Evolutionary conservation across 345 rosid genomes (phyloP).

Genomic region (Eutrema japonicum): DNA sequence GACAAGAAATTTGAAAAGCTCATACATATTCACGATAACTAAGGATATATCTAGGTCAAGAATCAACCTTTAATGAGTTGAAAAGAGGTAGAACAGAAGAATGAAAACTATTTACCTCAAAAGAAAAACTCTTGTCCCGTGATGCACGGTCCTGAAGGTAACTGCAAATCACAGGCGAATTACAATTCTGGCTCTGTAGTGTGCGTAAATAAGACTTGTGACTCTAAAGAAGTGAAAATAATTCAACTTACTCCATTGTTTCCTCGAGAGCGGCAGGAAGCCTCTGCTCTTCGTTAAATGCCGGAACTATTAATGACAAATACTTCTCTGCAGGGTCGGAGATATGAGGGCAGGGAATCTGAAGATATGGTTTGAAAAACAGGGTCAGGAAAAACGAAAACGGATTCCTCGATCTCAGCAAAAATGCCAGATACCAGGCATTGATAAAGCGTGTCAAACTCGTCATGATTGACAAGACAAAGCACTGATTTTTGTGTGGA

Average conservation of each 20-base stretch:
- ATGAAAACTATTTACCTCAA: conserved; percentile 63
- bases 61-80: conserved; percentile 3
- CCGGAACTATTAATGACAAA: conserved; percentile 84
- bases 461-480: background rate
- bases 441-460: background rate
- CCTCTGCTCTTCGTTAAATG: conserved; percentile 87
- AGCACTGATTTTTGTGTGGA: background rate
- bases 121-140: conserved; percentile 84
- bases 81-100: background rate
- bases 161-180: conserved; percentile 54
- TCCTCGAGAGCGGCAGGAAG: conserved; percentile 92
- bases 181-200: conserved; percentile 13
- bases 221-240: background rate
- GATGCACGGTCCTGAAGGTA: conserved; percentile 79
- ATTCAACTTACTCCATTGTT: conserved; percentile 73
- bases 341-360: conserved; percentile 74
- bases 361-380: conserved; percentile 24
- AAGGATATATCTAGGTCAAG: background rate
- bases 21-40: conserved; percentile 1
- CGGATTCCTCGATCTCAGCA: no score
- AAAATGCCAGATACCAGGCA: no score
- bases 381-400: background rate
- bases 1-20: background rate
- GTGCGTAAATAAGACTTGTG: background rate
- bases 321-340: conserved; percentile 82